A percentile compares a stretch with the other conserved stretches of the same genome.
phyloP scores from a whole-genome alignment of 805 yeast genomes.

The Dipodascopsis uninucleata region DNA sequence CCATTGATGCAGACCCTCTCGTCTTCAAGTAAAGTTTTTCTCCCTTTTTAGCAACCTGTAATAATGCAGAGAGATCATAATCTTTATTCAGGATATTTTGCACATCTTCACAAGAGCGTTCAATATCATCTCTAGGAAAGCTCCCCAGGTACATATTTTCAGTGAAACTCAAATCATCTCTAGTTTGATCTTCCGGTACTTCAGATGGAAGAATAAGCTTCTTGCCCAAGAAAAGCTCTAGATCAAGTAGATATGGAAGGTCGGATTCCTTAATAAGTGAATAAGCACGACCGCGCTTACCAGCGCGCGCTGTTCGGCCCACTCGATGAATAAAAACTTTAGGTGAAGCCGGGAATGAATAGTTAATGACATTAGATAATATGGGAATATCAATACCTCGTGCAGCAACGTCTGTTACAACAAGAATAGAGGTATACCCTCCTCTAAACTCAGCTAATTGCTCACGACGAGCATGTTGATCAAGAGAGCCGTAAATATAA shows the following conservation, averaged over 20 bases:
- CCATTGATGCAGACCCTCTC: slow-evolving; percentile 78
- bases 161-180: slow-evolving; percentile 61
- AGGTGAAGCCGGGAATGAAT: slow-evolving; percentile 83
- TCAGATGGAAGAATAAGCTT: slow-evolving; percentile 58
- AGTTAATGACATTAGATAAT: slow-evolving; percentile 90
- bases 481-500: slow-evolving; percentile 88
- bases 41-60: slow-evolving; percentile 76
- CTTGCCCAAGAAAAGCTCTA: slow-evolving; percentile 84
- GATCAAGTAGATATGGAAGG: slow-evolving; percentile 82
- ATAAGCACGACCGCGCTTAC: slow-evolving; percentile 96
- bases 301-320: slow-evolving; percentile 99
- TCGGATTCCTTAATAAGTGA: slow-evolving; percentile 82
- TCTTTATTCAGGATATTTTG: slow-evolving; percentile 56
- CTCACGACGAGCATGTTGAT: slow-evolving; percentile 89
- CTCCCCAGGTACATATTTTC: slow-evolving; percentile 79
- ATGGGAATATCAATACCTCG: slow-evolving; percentile 79
- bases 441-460: slow-evolving; percentile 81
- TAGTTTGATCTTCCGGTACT: slow-evolving; percentile 38
- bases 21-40: slow-evolving; percentile 84
- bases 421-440: slow-evolving; percentile 80
- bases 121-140: slow-evolving; percentile 69
- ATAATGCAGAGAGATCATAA: slow-evolving; percentile 63
- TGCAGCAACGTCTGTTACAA: slow-evolving; percentile 90
- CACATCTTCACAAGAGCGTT: slow-evolving; percentile 66
- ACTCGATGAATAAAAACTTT: slow-evolving; percentile 95